Evolutionary conservation across 1,284 basidiomycete species (phyloP).

Genomic region (Leccinum ambiguum): DNA sequence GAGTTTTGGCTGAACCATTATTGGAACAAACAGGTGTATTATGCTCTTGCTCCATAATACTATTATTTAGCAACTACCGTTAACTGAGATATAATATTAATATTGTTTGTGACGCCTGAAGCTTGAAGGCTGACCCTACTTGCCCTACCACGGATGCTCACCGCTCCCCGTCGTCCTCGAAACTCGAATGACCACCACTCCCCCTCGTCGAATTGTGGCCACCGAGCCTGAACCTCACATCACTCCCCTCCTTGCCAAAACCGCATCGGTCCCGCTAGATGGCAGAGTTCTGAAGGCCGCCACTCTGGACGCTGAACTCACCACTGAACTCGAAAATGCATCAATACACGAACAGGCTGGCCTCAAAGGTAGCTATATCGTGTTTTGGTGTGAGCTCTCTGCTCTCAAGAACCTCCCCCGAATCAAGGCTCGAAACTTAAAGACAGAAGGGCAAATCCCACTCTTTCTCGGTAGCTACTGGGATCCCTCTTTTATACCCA

Average conservation of each 20-base stretch:
- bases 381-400: background rate
- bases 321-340: background rate
- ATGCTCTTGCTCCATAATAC: background rate
- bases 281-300: background rate
- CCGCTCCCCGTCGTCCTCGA: background rate
- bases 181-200: background rate
- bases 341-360: background rate
- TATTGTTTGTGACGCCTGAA: too few species aligned
- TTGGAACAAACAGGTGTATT: background rate
- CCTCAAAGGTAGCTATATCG: background rate
- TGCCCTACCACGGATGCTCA: background rate
- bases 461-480: background rate
- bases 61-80: background rate
- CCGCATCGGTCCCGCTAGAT: background rate
- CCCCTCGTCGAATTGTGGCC: background rate
- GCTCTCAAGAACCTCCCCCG: background rate
- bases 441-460: background rate
- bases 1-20: background rate
- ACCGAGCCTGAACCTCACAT: background rate
- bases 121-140: too few species aligned
- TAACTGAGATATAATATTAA: background rate
- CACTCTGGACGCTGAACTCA: background rate
- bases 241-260: background rate
- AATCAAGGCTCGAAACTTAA: background rate
- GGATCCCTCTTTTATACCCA: background rate